A percentile compares a stretch with the other conserved stretches of the same genome.
These are phyloP conservation scores for Porphyridium purpureum DNA, from an alignment of 23 red algal genomes.

Conservation along the genomic window DNA sequence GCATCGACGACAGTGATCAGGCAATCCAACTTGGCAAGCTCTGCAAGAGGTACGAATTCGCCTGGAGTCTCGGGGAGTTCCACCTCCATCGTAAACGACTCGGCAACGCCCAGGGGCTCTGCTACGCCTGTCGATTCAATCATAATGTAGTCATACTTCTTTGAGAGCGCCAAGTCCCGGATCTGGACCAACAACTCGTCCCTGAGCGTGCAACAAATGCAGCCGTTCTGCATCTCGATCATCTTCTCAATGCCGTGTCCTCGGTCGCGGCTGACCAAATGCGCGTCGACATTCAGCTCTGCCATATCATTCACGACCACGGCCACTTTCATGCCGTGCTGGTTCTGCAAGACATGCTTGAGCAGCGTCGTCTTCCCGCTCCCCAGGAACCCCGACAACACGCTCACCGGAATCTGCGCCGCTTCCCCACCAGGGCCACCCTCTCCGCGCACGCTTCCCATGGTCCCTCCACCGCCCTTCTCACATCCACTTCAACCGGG, in stretches of 20 bases:
- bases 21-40: conserved; percentile 30
- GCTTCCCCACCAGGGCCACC: too few relatives aligned
- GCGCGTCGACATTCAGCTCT: conserved; percentile 31
- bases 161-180: conserved; percentile 2
- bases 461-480: too few relatives aligned
- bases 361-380: conserved; percentile 54
- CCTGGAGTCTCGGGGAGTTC: not conserved
- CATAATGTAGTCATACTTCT: conserved; percentile 24
- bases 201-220: conserved; percentile 28
- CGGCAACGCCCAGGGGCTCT: conserved; percentile 30
- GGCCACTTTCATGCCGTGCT: conserved; percentile 30
- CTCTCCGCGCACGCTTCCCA: too few relatives aligned
- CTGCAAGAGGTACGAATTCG: conserved; percentile 12
- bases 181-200: conserved; percentile 13
- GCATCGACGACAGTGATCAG: conserved; percentile 57
- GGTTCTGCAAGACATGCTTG: conserved; percentile 9
- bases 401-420: conserved; percentile 23
- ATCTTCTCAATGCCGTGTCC: not conserved
- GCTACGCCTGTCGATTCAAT: conserved; percentile 55
- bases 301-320: conserved; percentile 71
- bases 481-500: too few relatives aligned
- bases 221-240: conserved; percentile 36
- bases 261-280: conserved; percentile 1
- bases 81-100: conserved; percentile 28
- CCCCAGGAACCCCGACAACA: conserved; percentile 64